Evolutionary conservation across 139 green algal genomes (phyloP), one percentile per base, ranked within the genome.

Genomic region (Chlamydomonas sp.): DNA sequence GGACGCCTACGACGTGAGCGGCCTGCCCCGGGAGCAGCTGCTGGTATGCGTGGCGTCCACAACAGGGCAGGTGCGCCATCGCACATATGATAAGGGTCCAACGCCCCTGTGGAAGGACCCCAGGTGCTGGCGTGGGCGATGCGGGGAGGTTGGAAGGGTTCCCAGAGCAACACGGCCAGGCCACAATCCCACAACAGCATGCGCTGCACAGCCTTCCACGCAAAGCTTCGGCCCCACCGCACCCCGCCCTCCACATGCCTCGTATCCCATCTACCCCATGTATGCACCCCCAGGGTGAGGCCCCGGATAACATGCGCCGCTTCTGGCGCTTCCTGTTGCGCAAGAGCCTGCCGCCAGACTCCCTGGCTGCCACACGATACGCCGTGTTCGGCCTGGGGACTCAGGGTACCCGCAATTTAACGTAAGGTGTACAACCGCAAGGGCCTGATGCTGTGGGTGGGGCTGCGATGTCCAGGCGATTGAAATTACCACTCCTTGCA

Each of bases 301-400:
- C 93, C 12, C 98, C 98, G 0, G 89, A 93, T 85, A 99, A 98
- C 89, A 97, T 98, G 93, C 91, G 89, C n/a, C 83, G 76, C 8
- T 98, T 98, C 80, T 99, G 98, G 98, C 91, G 89, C 61, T 97
- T 97, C 87, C 94, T 99, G 80, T 94, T 98, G 80, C 93, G 96
- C 75, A 97, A 96, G 75, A 93, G 75, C 87, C 93, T 99, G 80
- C 90, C 95, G 10, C 61, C 92, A 0, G 89, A 95, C 79, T 96
- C 92, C 0, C 90, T 99, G 79, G 59, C 72, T 0, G 83, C 60
- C 6, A 20, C 95, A 62, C 15, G 58, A 8, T 95, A 89, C 49
- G 96, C 96, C 10, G 96, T 99, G 17, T 99, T 99, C 94, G 98
- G 98, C 1, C 91, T 99, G 18, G 98, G 0, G 98, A 99, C 92